Conservation (phyloP, 1,284 basidiomycete species). For the Kalmanozyma brasiliensis region DNA sequence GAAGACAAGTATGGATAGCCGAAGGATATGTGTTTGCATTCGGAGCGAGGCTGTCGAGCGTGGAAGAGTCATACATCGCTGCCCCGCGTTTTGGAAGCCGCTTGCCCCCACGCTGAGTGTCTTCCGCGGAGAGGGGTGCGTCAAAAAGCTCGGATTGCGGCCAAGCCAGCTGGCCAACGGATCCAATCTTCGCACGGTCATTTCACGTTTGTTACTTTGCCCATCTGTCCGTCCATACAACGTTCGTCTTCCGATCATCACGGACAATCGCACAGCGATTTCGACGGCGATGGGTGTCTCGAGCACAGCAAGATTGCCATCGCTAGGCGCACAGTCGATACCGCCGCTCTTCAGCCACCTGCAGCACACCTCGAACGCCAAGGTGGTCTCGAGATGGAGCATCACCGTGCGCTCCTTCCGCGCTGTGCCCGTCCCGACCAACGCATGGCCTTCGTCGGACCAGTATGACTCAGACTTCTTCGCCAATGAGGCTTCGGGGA, state of each 20-base stretch:
- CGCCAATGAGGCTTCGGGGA: not conserved
- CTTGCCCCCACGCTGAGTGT: conserved; percentile 11
- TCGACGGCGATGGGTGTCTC: conserved; percentile 34
- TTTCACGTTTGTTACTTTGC: conserved; percentile 5
- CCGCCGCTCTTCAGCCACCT: conserved; percentile 49
- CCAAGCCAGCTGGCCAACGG: not conserved
- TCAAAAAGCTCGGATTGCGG: conserved; percentile 19
- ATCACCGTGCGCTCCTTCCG: conserved; percentile 55
- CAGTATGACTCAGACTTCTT: conserved; percentile 26
- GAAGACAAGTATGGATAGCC: not conserved
- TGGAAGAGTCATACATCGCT: conserved; percentile 12
- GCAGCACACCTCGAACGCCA: conserved; percentile 38
- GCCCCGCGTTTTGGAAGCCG: conserved; percentile 9
- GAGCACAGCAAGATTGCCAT: conserved; percentile 41
- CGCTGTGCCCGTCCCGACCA: conserved; percentile 45
- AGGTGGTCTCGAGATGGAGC: conserved; percentile 45
- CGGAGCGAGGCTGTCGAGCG: conserved; percentile 5
- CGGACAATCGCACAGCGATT: too few relatives aligned
- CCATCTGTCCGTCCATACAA: not conserved
- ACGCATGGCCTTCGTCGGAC: conserved; percentile 32
- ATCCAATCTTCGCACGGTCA: conserved; percentile 1
- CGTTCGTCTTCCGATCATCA: not conserved
- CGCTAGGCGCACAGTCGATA: conserved; percentile 45
- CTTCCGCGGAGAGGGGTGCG: conserved; percentile 12
- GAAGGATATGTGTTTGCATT: too few relatives aligned